Percentiles rank a stretch among this genome's conserved stretches.
phyloP scores from a whole-genome alignment of 2,329 filamentous ascomycete species.

The Fusarium gaditjirri region DNA sequence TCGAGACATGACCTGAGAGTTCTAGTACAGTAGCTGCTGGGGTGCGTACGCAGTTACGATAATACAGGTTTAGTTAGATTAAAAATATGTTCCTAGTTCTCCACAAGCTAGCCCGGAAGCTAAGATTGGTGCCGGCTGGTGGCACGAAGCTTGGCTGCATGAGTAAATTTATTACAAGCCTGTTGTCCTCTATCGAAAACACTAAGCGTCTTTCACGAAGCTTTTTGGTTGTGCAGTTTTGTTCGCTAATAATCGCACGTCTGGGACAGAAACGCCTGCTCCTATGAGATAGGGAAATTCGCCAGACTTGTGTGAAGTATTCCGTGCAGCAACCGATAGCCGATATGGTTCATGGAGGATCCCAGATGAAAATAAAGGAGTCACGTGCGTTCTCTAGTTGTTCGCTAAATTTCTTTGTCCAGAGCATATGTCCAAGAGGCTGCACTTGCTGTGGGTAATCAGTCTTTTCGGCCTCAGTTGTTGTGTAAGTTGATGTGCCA shows the following conservation, averaged over 20 bases:
- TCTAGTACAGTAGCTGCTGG: conserved; percentile 3
- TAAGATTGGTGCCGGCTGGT: not conserved
- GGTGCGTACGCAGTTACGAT: not conserved
- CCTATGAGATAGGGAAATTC: not conserved
- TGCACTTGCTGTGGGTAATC: not conserved
- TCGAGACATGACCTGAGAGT: conserved; percentile 2
- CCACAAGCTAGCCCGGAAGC: conserved; percentile 10
- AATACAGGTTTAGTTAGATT: conserved; percentile 1
- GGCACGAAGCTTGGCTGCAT: conserved; percentile 6
- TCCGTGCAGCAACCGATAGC: not conserved
- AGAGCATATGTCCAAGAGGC: not conserved
- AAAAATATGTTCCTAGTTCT: not conserved
- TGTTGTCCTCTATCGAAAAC: not conserved
- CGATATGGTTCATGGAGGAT: not conserved
- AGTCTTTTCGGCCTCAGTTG: not conserved
- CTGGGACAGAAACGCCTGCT: not conserved
- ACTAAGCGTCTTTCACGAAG: not conserved
- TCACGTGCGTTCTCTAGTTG: not conserved
- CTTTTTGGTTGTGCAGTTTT: not conserved
- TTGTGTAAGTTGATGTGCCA: not conserved
- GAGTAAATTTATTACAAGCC: not conserved
- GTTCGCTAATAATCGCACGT: not conserved
- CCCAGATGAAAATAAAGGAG: not conserved
- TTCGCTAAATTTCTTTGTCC: not conserved
- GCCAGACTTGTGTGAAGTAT: not conserved